These are phyloP conservation scores for Cadophora luteo-olivacea DNA, from an alignment of 2,329 filamentous ascomycete genomes.

Conservation along the genomic window DNA sequence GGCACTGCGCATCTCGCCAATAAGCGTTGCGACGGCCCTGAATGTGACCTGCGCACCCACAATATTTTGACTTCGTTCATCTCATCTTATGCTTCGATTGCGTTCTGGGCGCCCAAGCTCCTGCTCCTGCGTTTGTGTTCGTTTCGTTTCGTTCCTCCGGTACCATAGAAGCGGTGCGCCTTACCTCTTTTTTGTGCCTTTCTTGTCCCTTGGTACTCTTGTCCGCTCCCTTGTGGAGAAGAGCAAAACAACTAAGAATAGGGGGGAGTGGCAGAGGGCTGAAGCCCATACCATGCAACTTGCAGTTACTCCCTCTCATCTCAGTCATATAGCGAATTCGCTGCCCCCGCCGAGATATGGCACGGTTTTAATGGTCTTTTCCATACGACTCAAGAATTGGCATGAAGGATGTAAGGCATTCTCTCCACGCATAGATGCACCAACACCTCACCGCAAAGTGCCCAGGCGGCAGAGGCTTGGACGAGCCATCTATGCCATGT, in stretches of 20 bases:
- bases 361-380: background rate
- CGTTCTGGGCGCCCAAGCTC: background rate
- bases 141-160: background rate
- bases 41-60: conserved; percentile 5
- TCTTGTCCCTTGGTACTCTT: background rate
- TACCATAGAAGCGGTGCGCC: background rate
- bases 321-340: background rate
- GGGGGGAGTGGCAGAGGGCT: background rate
- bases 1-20: background rate
- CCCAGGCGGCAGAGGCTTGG: conserved; percentile 6
- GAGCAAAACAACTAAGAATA: background rate
- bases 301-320: background rate
- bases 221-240: background rate
- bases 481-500: conserved; percentile 1
- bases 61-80: background rate
- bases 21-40: background rate
- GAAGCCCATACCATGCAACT: background rate
- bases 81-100: background rate
- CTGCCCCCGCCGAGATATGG: background rate
- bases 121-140: background rate
- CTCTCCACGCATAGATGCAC: background rate
- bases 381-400: conserved; percentile 3
- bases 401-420: conserved; percentile 6
- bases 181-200: background rate
- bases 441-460: conserved; percentile 7